A percentile compares a stretch with the other conserved stretches of the same genome.
Conservation (phyloP, 345 rosid genomes). For the Populus ilicifolia region DNA sequence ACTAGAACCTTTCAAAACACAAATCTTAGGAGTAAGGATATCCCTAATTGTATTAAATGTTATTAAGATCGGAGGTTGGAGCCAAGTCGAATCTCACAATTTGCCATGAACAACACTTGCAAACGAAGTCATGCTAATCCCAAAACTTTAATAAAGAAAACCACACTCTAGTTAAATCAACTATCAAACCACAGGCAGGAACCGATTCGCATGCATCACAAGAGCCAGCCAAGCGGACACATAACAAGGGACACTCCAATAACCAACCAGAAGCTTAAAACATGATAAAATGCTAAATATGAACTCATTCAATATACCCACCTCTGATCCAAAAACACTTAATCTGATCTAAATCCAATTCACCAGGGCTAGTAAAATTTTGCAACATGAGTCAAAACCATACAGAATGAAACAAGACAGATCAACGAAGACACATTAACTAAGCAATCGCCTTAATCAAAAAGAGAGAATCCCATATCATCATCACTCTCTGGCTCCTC, state of each 20-base stretch:
- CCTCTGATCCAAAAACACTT: neutral
- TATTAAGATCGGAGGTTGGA: neutral
- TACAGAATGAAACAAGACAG: neutral
- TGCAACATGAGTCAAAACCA: neutral
- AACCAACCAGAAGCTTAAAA: neutral
- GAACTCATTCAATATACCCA: neutral
- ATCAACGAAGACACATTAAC: neutral
- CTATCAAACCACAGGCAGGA: neutral
- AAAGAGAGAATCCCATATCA: slow-evolving; percentile 22
- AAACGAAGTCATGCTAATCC: neutral
- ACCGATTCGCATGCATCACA: neutral
- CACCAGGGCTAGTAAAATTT: slow-evolving; percentile 1
- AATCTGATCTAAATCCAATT: neutral
- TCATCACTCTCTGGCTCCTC: slow-evolving; percentile 18
- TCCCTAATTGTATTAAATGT: neutral
- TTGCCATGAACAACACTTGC: neutral
- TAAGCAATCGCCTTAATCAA: slow-evolving; percentile 3
- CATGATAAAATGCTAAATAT: neutral
- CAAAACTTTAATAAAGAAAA: neutral
- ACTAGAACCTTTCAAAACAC: too few species aligned
- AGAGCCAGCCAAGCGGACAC: neutral
- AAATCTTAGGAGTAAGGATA: too few species aligned
- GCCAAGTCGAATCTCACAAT: neutral
- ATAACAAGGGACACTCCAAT: neutral
- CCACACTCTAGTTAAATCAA: neutral